Conservation (phyloP, 2,329 filamentous ascomycete genomes). For the Talaromyces albobiverticillius region DNA sequence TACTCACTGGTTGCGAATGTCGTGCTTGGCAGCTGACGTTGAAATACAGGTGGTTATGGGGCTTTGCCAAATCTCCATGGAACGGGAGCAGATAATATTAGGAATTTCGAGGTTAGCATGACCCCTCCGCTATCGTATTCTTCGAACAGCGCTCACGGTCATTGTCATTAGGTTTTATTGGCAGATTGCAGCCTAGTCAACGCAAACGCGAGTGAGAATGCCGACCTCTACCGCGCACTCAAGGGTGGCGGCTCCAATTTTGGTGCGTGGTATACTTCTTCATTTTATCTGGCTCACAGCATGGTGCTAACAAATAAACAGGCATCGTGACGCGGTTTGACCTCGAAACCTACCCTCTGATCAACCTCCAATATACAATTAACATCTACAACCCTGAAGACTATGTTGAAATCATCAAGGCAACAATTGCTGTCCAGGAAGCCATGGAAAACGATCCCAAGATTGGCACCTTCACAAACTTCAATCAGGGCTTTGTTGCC, state of each 20-base stretch:
- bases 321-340: slow-evolving; percentile 2
- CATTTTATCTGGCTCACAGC: neutral
- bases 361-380: slow-evolving; percentile 5
- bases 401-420: slow-evolving; percentile 6
- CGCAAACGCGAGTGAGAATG: slow-evolving; percentile 6
- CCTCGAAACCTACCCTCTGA: neutral
- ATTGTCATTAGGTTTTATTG: neutral
- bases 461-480: slow-evolving; percentile 14
- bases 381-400: slow-evolving; percentile 2
- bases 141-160: too few species aligned
- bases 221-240: neutral
- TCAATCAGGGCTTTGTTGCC: slow-evolving; percentile 13
- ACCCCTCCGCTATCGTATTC: neutral
- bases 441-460: slow-evolving; percentile 12
- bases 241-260: slow-evolving; percentile 6
- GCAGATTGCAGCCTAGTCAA: neutral
- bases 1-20: neutral
- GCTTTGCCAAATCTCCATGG: slow-evolving; percentile 2
- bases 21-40: neutral
- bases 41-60: neutral
- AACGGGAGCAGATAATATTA: neutral
- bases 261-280: neutral
- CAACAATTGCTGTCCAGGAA: neutral
- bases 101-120: neutral
- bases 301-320: neutral